These are phyloP conservation scores for Clausena lansium DNA, from an alignment of 345 rosid genomes.

Conservation along the genomic window DNA sequence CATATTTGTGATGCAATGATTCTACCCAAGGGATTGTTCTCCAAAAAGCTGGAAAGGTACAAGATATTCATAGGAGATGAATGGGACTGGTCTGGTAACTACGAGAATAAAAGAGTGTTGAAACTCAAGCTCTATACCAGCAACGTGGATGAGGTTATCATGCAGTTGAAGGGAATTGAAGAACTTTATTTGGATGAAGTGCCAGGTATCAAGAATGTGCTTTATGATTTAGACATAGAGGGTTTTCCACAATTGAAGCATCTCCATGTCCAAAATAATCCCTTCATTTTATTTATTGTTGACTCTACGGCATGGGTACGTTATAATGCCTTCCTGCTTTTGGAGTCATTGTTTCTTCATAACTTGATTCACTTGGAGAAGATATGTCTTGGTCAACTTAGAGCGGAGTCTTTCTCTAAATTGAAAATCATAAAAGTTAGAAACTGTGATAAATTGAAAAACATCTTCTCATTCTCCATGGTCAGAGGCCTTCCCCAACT, in stretches of 20 bases:
- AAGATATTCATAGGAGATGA: constrained; percentile 19
- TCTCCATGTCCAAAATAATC: neutral
- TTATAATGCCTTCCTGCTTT: neutral
- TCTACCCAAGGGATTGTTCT: neutral
- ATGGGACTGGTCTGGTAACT: neutral
- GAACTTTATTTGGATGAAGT: neutral
- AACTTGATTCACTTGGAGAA: constrained; percentile 5
- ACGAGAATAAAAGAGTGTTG: neutral
- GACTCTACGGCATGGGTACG: neutral
- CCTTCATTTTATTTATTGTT: neutral
- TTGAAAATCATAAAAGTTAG: constrained; percentile 12
- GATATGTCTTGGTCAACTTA: neutral
- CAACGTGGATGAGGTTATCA: neutral
- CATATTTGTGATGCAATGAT: too few species aligned
- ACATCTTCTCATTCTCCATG: constrained; percentile 21
- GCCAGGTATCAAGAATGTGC: neutral
- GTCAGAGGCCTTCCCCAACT: constrained; percentile 21
- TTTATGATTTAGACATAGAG: neutral
- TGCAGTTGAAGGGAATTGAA: neutral
- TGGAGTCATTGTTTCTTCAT: constrained; percentile 12
- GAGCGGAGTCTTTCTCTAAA: neutral
- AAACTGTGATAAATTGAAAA: constrained; percentile 20
- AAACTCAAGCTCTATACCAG: neutral
- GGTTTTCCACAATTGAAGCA: constrained; percentile 18
- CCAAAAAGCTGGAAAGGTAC: neutral